Evolutionary conservation across 768 basidiomycete species (phyloP).

Genomic region (Podaxis sp.): DNA sequence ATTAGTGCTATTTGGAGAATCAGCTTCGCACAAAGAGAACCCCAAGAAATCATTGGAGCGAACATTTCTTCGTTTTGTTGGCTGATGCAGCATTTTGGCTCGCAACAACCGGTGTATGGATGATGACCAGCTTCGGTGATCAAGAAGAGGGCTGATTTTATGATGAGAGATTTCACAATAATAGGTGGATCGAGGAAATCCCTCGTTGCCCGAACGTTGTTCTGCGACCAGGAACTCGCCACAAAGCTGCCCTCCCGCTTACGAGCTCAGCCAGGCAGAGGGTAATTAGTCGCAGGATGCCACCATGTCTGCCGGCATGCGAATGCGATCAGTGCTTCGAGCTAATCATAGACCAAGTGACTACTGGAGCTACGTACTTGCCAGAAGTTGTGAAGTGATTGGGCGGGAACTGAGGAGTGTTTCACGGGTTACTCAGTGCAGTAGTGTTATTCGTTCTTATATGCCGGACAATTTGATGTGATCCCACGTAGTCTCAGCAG

Average conservation of each 20-base stretch:
- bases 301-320: background rate
- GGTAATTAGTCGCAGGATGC: background rate
- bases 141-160: background rate
- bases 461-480: background rate
- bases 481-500: background rate
- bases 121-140: background rate
- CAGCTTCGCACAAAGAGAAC: background rate
- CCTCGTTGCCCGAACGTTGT: background rate
- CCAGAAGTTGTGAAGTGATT: background rate
- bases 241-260: too few species aligned
- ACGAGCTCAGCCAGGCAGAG: background rate
- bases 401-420: background rate
- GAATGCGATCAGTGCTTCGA: background rate
- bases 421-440: background rate
- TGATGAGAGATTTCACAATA: background rate
- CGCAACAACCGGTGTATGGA: too few species aligned
- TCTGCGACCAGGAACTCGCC: background rate
- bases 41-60: background rate
- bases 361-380: background rate
- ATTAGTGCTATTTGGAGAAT: background rate
- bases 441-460: background rate
- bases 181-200: background rate
- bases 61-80: background rate
- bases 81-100: too few species aligned
- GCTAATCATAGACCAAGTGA: background rate